These are phyloP conservation scores for Neonectria magnoliae DNA, from an alignment of 2,329 filamentous ascomycete genomes.

Conservation along the genomic window DNA sequence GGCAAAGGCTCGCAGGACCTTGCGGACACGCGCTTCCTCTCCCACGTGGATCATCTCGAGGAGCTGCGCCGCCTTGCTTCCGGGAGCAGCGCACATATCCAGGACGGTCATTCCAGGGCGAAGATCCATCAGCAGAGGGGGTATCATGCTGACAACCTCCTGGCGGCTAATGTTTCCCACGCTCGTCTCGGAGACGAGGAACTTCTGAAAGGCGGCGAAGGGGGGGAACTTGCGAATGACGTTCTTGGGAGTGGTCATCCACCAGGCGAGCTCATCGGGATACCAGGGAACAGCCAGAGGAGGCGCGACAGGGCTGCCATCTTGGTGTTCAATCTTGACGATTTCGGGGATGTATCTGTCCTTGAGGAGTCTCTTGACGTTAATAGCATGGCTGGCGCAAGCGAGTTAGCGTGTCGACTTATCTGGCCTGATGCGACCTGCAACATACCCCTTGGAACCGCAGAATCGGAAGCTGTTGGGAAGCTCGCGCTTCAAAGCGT, in stretches of 20 bases:
- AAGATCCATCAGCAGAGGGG: conserved; percentile 90
- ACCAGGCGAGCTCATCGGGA: conserved; percentile 94
- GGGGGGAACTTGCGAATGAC: conserved; percentile 92
- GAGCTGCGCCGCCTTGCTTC: conserved; percentile 95
- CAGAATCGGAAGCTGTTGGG: conserved; percentile 99
- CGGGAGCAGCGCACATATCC: conserved; percentile 95
- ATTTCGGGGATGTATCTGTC: conserved; percentile 92
- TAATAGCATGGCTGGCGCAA: conserved; percentile 79
- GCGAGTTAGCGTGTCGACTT: conserved; percentile 28
- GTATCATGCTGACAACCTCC: conserved; percentile 99
- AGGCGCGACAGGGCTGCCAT: conserved; percentile 83
- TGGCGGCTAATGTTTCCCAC: conserved; percentile 98
- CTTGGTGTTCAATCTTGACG: conserved; percentile 80
- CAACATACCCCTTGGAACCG: conserved; percentile 83
- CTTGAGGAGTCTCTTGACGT: conserved; percentile 88
- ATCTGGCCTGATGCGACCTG: conserved; percentile 2
- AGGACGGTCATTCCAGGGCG: conserved; percentile 91
- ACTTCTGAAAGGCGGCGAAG: conserved; percentile 96
- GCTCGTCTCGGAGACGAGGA: conserved; percentile 95
- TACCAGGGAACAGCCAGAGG: conserved; percentile 90
- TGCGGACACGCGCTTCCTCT: conserved; percentile 85
- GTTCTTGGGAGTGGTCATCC: conserved; percentile 98
- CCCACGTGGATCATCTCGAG: conserved; percentile 94
- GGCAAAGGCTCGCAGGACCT: conserved; percentile 72
- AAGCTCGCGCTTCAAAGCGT: conserved; percentile 81